Base-by-base conservation (phyloP, 2,329 filamentous ascomycete genomes). In the Juglanconis oblonga region DNA sequence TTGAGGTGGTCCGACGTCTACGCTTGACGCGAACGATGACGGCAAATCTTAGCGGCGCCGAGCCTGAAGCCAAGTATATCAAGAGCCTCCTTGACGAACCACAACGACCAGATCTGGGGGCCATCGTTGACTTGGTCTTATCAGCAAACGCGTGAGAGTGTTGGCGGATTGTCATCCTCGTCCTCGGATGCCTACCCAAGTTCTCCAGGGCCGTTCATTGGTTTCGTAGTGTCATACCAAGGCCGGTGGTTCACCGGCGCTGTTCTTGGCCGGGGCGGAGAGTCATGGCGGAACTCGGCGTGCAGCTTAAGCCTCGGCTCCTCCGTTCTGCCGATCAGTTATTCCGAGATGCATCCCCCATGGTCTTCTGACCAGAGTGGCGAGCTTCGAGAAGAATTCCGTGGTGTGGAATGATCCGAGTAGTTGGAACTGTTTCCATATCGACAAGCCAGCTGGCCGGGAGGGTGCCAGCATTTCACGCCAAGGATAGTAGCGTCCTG, bases 21-120 rank as follows among this genome's bases (percentile, higher is more conserved):
- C 44, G 9, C 5, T 42, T 17, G 44, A 33, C 36, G 11, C 24
- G 44, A 45, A 36, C 53, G 13, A 60, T 60, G 61, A 62, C 57
- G 61, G 49, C 44, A 32, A 57, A 54, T 32, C 49, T 50, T 50
- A 54, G 57, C 45, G 53, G 57, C 53, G 61, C 61, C 61, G 49
- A 62, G 61, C 53, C 8, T 9, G 10, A 54, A 52, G 61, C 61
- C 61, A 62, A 62, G 61, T 29, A 40, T 32, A 40, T 31, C 14
- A 33, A 54, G 17, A 32, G 33, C 49, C 11, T 17, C 29, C 1
- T 57, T 32, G 52, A 54, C 44, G 42, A 62, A 48, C 38, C 53
- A 56, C 57, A 42, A 50, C 42, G 42, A 24, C 38, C 48, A 38
- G 36, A 24, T 44, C 35, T 36, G 51, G 33, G 42, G 35, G 40